Base-by-base conservation (phyloP, 805 yeast genomes). In the Maudiozyma bulderi region DNA sequence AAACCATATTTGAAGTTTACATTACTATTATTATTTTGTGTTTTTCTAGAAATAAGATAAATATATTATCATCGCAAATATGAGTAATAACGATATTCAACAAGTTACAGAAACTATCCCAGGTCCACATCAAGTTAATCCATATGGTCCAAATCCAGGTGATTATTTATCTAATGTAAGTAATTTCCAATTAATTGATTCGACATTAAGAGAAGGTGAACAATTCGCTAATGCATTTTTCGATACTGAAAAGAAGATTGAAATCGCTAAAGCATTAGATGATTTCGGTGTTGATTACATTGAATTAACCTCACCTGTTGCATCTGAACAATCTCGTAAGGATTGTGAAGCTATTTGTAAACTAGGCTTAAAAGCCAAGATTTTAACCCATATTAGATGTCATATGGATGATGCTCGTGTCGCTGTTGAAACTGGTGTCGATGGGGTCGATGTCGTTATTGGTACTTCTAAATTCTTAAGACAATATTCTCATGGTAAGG, bases 261-360 rank as follows among this genome's bases (percentile, higher is more conserved):
- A 90, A 70, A 91, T 91, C 56, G 99, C 99, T 57, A 89, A 81
- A 73, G 98, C 98, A 5, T 74, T 91, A 50, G 97, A 91, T 69
- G 98, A 91, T 61, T 91, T 91, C 64, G 99, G 99, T 59, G 99
- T 89, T 43, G 99, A 91, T 73, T 91, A 93, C 73, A 93, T 91
- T 56, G 99, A 91, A 73, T 76, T 91, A 67, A 91, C 99, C n/a
- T 89, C 97, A 5, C 99, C 99, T 10, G 97, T 95, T 50, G 98
- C 99, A 38, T 82, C 93, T 50, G 98, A 91, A 69, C 98, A 91
- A 74, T 80, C 90, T 49, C 79, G 95, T 66, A 72, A 66, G 52
- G 99, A 91, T 71, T 91, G 98, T 75, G 98, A 93, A 75, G 97
- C 98, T 51, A 91, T 91, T 59, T 93, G 98, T 77, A 93, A 93